A percentile compares a stretch with the other conserved stretches of the same genome.
These are phyloP conservation scores for Botryotinia calthae DNA, from an alignment of 2,329 filamentous ascomycete genomes.

Conservation along the genomic window DNA sequence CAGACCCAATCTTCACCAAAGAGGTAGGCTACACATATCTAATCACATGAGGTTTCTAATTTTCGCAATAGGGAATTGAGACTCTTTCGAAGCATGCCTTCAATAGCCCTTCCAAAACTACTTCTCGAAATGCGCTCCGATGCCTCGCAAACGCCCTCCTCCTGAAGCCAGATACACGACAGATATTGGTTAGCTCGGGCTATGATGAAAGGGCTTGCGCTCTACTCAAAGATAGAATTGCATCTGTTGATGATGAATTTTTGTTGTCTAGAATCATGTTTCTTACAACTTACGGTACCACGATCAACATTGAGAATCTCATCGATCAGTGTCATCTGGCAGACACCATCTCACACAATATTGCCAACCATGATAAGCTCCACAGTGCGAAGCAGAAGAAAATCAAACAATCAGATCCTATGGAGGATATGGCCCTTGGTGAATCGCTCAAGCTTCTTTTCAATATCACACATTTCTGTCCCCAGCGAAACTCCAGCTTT, in stretches of 20 bases:
- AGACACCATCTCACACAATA: constrained; percentile 65
- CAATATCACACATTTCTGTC: constrained; percentile 77
- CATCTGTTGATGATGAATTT: constrained; percentile 82
- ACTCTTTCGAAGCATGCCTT: constrained; percentile 73
- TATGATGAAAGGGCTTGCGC: constrained; percentile 66
- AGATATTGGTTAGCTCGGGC: constrained; percentile 69
- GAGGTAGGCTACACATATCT: constrained; percentile 50
- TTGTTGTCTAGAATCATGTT: constrained; percentile 76
- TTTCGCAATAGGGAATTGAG: constrained; percentile 62
- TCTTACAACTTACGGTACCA: constrained; percentile 73
- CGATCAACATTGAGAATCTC: constrained; percentile 62
- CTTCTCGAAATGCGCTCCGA: constrained; percentile 72
- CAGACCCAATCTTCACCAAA: constrained; percentile 81
- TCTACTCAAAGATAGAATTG: constrained; percentile 59
- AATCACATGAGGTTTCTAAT: constrained; percentile 25
- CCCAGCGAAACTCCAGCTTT: constrained; percentile 60
- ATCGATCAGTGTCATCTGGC: constrained; percentile 65
- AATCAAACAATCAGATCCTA: constrained; percentile 46
- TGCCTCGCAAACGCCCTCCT: constrained; percentile 84
- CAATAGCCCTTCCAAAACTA: constrained; percentile 57
- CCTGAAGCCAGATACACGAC: constrained; percentile 63
- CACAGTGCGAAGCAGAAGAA: constrained; percentile 42
- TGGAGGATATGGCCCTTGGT: constrained; percentile 75
- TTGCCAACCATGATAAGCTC: constrained; percentile 65
- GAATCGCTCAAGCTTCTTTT: constrained; percentile 88